Evolutionary conservation across 1,139 yeast genomes (phyloP), one percentile per base, ranked within the genome.

Genomic region (Wickerhamomyces sp.): DNA sequence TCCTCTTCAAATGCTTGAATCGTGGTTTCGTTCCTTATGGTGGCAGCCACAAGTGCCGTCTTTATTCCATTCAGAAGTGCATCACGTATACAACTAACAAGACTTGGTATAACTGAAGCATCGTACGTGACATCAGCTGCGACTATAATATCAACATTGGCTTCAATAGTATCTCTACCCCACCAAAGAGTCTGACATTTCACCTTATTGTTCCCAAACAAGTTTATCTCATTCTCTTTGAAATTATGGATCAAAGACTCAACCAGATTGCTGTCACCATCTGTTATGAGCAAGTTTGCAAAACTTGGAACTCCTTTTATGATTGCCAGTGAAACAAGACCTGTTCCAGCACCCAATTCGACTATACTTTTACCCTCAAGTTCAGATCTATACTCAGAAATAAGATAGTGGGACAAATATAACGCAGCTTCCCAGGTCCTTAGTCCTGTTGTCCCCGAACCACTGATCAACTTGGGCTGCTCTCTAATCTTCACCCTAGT

Each of bases 371-470:
- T 33, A 20, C 24, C 31, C 7, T 33, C 32, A 5, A 42, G 31
- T 1, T 32, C 20, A 6, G 47, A 41, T 25, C 62, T 48, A 36
- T 76, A 69, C 1, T 37, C 19, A 2, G 36, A 17, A 1, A 41
- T 18, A 0, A 54, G 28, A 26, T 38, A 51, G 0, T 39, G 28
- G 8, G 81, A 64, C 15, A 89, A 62, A 43, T 68, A 87, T n/a
- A 86, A 51, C 0, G 96, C 85, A 1, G 96, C 97, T 56, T 88
- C 97, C 97, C 97, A 90, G 0, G 97, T 90, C 33, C 97, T 66
- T 42, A 79, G 64, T 0, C 97, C 97, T 0, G 97, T 90, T 1
- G 95, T 83, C 7, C 94, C 95, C 24, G 65, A 58, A 0, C 88
- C 88, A 15, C 87, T 74, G 10, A 87, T 75, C 36, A 85, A 47